Base-by-base conservation (phyloP, 352 stramenopile genomes). In the Globisporangium cystogenes region DNA sequence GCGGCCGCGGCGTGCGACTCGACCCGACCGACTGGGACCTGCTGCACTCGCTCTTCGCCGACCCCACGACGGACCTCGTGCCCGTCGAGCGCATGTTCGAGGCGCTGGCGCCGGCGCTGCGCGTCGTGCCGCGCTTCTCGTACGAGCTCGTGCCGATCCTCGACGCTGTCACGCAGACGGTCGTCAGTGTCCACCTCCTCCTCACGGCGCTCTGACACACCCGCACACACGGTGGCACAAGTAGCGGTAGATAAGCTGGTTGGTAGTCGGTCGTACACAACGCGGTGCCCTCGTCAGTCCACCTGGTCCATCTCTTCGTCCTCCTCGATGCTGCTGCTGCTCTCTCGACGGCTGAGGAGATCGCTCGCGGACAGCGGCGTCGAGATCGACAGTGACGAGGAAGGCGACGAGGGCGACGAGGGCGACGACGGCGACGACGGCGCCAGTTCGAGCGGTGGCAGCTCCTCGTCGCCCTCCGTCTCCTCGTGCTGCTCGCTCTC, bases 291-390 rank as follows among this genome's bases (percentile, higher is more conserved):
- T 16, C 40, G 15, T 45, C 40, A 90, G 51, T 90, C 80, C 33
- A 90, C 64, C 54, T 76, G 68, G 27, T 90, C 75, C 66, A 90
- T 67, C 23, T 84, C 79, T 59, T 87, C 77, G 60, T 85, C 76
- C 11, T 65, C 75, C 59, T 86, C 76, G 29, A 77, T 64, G 36
- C 76, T 65, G 51, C 66, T 78, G 42, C 46, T 64, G 39, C 31
- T 43, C 14, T 11, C 31, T n/a, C 37, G 40, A 60, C 35, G 60
- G n/a, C n/a, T n/a, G 1, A 18, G 31, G 8, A 15, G 8, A 10
- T 36, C 31, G 11, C 14, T 39, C 35, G 15, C 39, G 18, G 40
- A 26, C 40, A 11, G 39, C 15, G 39, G n/a, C 2, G 39, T 23
- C 12, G 21, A 18, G 20, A 48, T 15, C 15, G 16, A 14, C 21